These are phyloP conservation scores for Venturia pyrina DNA, from an alignment of 2,329 filamentous ascomycete species.

Conservation along the genomic window DNA sequence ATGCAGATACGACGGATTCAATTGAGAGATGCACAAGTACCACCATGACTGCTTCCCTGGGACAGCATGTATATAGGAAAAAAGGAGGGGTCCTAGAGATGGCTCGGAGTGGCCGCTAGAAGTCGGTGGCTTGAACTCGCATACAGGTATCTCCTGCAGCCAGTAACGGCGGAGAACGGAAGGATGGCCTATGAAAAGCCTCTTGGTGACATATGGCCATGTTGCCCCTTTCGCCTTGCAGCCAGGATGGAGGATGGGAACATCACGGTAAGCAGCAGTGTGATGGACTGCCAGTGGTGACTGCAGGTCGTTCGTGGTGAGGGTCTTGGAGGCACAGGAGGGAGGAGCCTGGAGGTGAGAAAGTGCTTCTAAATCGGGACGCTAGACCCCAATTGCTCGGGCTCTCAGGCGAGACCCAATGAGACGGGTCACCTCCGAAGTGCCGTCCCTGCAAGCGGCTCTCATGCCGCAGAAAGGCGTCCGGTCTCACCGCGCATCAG, in stretches of 20 bases:
- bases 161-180: not conserved
- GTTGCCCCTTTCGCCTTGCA: not conserved
- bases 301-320: not conserved
- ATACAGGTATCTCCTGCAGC: not conserved
- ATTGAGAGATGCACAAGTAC: not conserved
- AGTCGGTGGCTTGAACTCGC: constrained; percentile 7
- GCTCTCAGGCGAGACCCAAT: not conserved
- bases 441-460: not conserved
- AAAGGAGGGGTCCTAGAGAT: not conserved
- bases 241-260: not conserved
- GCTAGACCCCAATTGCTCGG: not conserved
- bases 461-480: not conserved
- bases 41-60: not conserved
- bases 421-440: not conserved
- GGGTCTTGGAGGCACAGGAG: too few relatives aligned
- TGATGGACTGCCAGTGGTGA: not conserved
- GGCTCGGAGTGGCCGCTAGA: constrained; percentile 3
- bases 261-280: not conserved
- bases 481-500: not conserved
- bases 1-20: not conserved
- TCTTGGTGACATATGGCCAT: not conserved
- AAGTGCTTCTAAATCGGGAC: not conserved
- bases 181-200: not conserved
- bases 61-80: not conserved
- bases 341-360: not conserved